phyloP scores from a whole-genome alignment of 1,139 yeast species.

The Kluyveromyces marxianus region DNA sequence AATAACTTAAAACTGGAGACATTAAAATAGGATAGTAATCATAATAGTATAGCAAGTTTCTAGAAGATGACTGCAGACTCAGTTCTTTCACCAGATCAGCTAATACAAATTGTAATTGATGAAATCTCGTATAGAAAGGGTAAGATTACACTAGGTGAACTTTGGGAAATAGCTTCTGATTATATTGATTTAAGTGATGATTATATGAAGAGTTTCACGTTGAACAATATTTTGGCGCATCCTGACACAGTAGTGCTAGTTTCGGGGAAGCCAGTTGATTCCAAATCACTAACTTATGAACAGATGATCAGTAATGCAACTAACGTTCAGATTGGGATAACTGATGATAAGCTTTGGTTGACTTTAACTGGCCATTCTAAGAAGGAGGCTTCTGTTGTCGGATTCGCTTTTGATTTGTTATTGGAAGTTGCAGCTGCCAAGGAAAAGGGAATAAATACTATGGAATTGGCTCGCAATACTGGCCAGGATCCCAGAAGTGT shows the following conservation, averaged over 20 bases:
- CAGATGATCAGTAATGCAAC: constrained; percentile 11
- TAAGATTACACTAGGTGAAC: constrained; percentile 10
- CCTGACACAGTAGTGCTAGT: constrained; percentile 6
- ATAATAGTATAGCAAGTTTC: no score
- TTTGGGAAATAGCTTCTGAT: constrained; percentile 20
- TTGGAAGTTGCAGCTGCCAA: constrained; percentile 48
- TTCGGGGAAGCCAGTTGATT: not conserved
- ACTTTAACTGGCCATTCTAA: constrained; percentile 37
- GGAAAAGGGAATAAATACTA: constrained; percentile 48
- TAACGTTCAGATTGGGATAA: constrained; percentile 17
- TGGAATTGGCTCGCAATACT: constrained; percentile 47
- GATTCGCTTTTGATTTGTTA: constrained; percentile 37
- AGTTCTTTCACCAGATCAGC: constrained; percentile 24
- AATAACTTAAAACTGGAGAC: not conserved
- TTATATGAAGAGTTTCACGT: constrained; percentile 17
- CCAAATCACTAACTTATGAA: not conserved
- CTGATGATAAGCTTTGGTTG: constrained; percentile 36
- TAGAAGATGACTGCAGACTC: not conserved
- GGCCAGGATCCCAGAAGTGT: constrained; percentile 69
- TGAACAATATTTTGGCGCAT: constrained; percentile 15
- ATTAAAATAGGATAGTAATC: not conserved
- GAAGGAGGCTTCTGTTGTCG: constrained; percentile 37
- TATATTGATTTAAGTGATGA: constrained; percentile 16
- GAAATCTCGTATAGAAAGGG: constrained; percentile 30
- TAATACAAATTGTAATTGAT: constrained; percentile 19